These are phyloP conservation scores for Cetraspora pellucida DNA, from an alignment of 192 early-diverging fungal genomes.

Conservation along the genomic window DNA sequence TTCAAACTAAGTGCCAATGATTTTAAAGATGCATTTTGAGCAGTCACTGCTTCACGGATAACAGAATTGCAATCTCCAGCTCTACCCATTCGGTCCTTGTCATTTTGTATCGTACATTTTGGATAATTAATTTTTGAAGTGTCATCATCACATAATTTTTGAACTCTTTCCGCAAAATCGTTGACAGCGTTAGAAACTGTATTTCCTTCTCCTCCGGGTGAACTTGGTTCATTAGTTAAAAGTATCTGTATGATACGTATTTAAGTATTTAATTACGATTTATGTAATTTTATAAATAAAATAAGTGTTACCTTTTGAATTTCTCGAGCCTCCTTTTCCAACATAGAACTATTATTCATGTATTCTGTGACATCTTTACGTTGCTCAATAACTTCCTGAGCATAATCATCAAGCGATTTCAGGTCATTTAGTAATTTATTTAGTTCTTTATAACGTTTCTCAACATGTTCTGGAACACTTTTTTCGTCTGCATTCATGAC, in stretches of 20 bases:
- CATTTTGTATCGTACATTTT: constrained; percentile 8
- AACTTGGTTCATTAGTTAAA: constrained; percentile 14
- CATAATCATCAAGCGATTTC: neutral
- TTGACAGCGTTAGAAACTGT: constrained; percentile 10
- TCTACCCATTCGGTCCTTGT: neutral
- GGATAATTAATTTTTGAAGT: constrained; percentile 20
- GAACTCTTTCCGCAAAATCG: constrained; percentile 12
- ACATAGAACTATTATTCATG: neutral
- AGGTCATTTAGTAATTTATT: constrained; percentile 10
- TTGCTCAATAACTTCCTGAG: constrained; percentile 13
- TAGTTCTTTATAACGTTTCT: neutral
- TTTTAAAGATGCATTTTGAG: constrained; percentile 21
- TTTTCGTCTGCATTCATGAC: neutral
- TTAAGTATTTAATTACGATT: neutral
- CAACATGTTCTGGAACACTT: constrained; percentile 14
- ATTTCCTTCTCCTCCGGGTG: constrained; percentile 25
- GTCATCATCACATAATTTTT: constrained; percentile 10
- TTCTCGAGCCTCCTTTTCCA: constrained; percentile 23
- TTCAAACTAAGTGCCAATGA: constrained; percentile 27
- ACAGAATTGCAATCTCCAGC: constrained; percentile 8
- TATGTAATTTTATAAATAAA: neutral
- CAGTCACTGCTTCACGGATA: constrained; percentile 14
- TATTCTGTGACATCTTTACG: constrained; percentile 2
- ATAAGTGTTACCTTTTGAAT: constrained; percentile 24
- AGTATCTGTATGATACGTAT: neutral